Percentiles rank a stretch among this genome's conserved stretches.
These are phyloP conservation scores for Neopestalotiopsis sp. DNA, from an alignment of 2,329 filamentous ascomycete species.

Conservation along the genomic window DNA sequence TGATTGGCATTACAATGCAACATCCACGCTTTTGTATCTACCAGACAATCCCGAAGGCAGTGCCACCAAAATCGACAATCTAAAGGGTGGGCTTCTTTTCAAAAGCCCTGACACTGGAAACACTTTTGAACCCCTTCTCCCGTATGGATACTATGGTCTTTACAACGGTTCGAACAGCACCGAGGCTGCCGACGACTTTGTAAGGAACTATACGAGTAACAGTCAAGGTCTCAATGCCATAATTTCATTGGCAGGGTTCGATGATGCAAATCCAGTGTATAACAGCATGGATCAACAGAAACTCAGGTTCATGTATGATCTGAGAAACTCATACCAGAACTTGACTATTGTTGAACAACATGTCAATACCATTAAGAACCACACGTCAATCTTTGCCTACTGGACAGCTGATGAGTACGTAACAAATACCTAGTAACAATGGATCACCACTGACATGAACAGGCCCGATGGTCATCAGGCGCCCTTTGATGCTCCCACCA, in stretches of 20 bases:
- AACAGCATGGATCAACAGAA: constrained; percentile 44
- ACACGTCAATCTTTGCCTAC: constrained; percentile 47
- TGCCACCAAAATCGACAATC: constrained; percentile 50
- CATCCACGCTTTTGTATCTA: constrained; percentile 45
- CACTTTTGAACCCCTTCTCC: constrained; percentile 45
- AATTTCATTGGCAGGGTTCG: constrained; percentile 46
- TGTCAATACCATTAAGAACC: constrained; percentile 44
- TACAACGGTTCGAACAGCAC: constrained; percentile 44
- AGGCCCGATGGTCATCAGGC: constrained; percentile 50
- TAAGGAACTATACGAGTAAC: constrained; percentile 39
- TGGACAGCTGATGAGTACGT: constrained; percentile 58
- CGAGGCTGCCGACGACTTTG: constrained; percentile 33
- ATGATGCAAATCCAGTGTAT: constrained; percentile 34
- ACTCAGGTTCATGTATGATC: constrained; percentile 50
- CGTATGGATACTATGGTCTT: constrained; percentile 49
- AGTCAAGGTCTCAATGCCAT: constrained; percentile 52
- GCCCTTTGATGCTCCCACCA: constrained; percentile 51
- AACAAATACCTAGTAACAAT: background rate
- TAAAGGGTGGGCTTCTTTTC: constrained; percentile 48
- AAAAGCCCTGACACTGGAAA: constrained; percentile 40
- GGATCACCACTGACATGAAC: too few relatives aligned
- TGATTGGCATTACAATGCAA: constrained; percentile 40
- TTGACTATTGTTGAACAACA: constrained; percentile 43
- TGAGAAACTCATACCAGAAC: constrained; percentile 51
- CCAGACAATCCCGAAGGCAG: constrained; percentile 48